Conservation (phyloP, 1,284 basidiomycete genomes). For the Tilletia indica region DNA sequence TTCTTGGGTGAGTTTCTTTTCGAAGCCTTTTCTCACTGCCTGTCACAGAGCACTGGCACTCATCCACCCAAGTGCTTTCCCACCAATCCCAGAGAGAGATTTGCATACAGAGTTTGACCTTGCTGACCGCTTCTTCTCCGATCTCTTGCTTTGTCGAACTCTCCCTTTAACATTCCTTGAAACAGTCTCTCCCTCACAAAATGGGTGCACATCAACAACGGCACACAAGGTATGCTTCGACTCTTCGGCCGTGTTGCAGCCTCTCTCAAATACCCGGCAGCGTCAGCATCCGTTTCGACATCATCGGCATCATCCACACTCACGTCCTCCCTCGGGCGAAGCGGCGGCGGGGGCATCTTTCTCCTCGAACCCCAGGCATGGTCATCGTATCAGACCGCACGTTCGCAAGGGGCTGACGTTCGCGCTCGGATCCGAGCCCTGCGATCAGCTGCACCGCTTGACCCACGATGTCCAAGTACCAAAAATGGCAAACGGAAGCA, state of each 20-base stretch:
- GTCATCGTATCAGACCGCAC: conserved; percentile 14
- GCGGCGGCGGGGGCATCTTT: neutral
- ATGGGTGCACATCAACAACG: conserved; percentile 14
- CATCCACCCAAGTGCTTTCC: neutral
- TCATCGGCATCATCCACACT: no score
- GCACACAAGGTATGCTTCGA: neutral
- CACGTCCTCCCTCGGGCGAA: neutral
- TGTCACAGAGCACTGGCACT: no score
- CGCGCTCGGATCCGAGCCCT: neutral
- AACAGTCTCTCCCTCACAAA: conserved; percentile 4
- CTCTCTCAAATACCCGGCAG: neutral
- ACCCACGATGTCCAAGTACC: neutral
- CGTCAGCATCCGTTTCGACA: neutral
- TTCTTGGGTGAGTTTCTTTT: neutral
- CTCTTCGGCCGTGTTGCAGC: neutral
- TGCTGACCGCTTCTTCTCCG: no score
- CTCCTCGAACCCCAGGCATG: conserved; percentile 14
- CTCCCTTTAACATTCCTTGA: neutral
- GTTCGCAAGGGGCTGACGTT: conserved; percentile 10
- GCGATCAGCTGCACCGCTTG: neutral
- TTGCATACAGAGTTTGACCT: no score
- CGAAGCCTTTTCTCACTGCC: neutral
- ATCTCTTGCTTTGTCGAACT: neutral
- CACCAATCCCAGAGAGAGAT: no score
- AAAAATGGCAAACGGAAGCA: neutral